Base-by-base conservation (phyloP, 805 yeast species). In the Zygosaccharomyces rouxii region DNA sequence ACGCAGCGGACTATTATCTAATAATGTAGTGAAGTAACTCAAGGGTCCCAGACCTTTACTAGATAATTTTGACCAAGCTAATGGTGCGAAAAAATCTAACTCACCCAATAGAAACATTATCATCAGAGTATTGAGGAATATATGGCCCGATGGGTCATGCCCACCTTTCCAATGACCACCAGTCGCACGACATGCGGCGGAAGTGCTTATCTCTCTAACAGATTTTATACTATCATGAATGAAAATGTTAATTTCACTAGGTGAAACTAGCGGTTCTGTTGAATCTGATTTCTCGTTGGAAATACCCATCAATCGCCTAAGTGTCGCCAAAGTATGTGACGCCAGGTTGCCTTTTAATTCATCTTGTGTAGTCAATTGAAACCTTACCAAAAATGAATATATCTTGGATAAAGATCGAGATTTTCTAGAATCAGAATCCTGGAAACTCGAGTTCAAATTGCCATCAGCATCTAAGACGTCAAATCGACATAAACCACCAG, bases 121-220 rank as follows among this genome's bases (percentile, higher is more conserved):
- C 70, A 66, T 65, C 30, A 63, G 26, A 5, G 67, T 64, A 9
- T 92, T 70, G 37, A 94, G 64, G 58, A 90, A 94, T 1, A 88
- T 84, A 63, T 94, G 99, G 0, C 99, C 99, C 52, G 92, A 84
- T 4, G 98, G 96, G 69, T 94, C 99, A 62, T 89, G 96, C 0
- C 99, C 99, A 0, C 96, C 89, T 6, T 55, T 52, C 94, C 92
- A 86, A 13, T 58, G 49, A 0, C 98, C 84, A 44, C 82, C 89
- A 59, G 77, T 25, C 51, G 62, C 44, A 63, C 94, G 67, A 63
- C 94, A 78, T 1, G 63, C 55, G 1, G 71, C 63, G 0, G 66
- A 62, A n/a, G 55, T 52, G 40, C 46, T 44, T 10, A 48, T 80
- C 70, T 14, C 71, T 57, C 39, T 46, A 38, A 49, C 39, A 11